Conservation (phyloP, 768 basidiomycete genomes). For the Kwoniella bestiolae region DNA sequence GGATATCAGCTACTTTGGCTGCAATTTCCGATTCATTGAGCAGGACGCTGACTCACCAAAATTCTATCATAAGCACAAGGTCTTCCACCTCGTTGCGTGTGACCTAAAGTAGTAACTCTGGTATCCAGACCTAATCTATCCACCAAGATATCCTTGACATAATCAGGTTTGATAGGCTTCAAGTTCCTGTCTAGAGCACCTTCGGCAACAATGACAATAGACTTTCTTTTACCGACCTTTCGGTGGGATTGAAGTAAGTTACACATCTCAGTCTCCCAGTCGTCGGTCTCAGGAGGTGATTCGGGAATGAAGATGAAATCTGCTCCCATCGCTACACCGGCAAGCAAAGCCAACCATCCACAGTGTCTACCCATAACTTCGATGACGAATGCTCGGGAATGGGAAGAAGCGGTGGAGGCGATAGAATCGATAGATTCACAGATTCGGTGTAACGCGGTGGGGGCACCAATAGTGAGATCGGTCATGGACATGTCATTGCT, state of each 20-base stretch:
- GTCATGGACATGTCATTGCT: slow-evolving; percentile 97
- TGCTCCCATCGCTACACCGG: slow-evolving; percentile 85
- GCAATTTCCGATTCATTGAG: slow-evolving; percentile 7
- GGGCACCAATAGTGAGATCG: slow-evolving; percentile 93
- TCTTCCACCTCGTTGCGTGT: slow-evolving; percentile 91
- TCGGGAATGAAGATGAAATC: slow-evolving; percentile 99
- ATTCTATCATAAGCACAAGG: slow-evolving; percentile 94
- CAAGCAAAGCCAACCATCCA: slow-evolving; percentile 96
- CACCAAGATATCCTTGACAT: slow-evolving; percentile 85
- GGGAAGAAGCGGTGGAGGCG: slow-evolving; percentile 92
- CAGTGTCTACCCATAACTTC: slow-evolving; percentile 99
- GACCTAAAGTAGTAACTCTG: slow-evolving; percentile 93
- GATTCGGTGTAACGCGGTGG: slow-evolving; percentile 92
- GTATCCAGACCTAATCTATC: slow-evolving; percentile 90
- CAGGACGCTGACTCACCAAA: slow-evolving; percentile 64
- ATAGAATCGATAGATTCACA: slow-evolving; percentile 99
- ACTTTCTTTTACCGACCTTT: slow-evolving; percentile 89
- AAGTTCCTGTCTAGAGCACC: slow-evolving; percentile 87
- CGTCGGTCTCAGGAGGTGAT: slow-evolving; percentile 72
- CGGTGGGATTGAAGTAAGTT: slow-evolving; percentile 80
- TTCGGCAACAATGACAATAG: slow-evolving; percentile 97
- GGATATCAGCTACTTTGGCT: not conserved
- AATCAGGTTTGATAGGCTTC: slow-evolving; percentile 87
- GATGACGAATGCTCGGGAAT: slow-evolving; percentile 95
- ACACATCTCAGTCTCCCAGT: slow-evolving; percentile 95